These are phyloP conservation scores for Lactarius vividus DNA, from an alignment of 768 basidiomycete genomes.

Conservation along the genomic window DNA sequence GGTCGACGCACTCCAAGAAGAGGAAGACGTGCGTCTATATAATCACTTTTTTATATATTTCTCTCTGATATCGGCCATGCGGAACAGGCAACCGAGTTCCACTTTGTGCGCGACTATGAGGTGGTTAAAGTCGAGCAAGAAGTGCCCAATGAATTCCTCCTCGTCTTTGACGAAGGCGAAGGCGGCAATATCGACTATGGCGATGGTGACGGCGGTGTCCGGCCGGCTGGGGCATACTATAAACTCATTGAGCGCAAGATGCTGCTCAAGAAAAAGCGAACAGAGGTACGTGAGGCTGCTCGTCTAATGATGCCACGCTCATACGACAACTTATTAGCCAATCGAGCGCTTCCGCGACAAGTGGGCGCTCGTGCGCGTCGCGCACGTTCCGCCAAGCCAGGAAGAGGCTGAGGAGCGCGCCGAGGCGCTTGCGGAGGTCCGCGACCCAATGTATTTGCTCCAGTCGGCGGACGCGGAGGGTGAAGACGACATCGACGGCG, in stretches of 20 bases:
- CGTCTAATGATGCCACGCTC: neutral
- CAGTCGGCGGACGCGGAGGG: constrained; percentile 42
- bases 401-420: constrained; percentile 79
- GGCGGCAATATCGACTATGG: constrained; percentile 38
- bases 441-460: constrained; percentile 60
- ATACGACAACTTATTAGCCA: constrained; percentile 39
- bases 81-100: constrained; percentile 63
- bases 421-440: constrained; percentile 73
- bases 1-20: constrained; percentile 45
- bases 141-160: constrained; percentile 78
- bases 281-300: constrained; percentile 52
- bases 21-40: constrained; percentile 48
- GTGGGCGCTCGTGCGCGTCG: constrained; percentile 76
- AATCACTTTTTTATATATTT: too few relatives aligned
- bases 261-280: constrained; percentile 80
- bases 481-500: constrained; percentile 64
- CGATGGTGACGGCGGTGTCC: constrained; percentile 33
- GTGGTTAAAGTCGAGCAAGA: constrained; percentile 85
- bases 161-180: constrained; percentile 62
- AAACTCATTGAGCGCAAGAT: constrained; percentile 89
- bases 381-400: constrained; percentile 65
- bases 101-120: constrained; percentile 82
- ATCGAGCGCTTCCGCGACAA: constrained; percentile 76
- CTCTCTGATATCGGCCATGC: neutral
- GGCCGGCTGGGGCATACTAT: constrained; percentile 67